A percentile compares a stretch with the other conserved stretches of the same genome.
These are phyloP conservation scores for Trichoderma parareesei DNA, from an alignment of 495 filamentous ascomycete genomes.

Conservation along the genomic window DNA sequence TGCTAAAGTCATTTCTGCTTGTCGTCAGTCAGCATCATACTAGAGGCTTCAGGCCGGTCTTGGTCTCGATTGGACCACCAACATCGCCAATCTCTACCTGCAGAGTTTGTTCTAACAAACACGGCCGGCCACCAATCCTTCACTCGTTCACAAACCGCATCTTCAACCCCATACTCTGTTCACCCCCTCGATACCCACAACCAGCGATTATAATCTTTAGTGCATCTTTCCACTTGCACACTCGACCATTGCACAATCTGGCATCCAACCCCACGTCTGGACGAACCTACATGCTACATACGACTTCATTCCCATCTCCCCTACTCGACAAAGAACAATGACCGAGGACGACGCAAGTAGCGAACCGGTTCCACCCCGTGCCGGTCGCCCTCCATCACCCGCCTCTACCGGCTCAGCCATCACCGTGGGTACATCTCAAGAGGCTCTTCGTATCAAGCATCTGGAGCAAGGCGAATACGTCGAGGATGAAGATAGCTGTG, in stretches of 20 bases:
- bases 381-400: background rate
- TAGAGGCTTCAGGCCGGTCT: background rate
- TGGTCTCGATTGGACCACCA: background rate
- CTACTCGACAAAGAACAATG: background rate
- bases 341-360: conserved; percentile 1
- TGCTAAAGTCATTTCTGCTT: background rate
- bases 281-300: background rate
- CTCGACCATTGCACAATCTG: background rate
- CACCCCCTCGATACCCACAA: background rate
- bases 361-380: background rate
- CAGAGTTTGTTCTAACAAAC: background rate
- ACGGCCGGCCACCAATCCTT: background rate
- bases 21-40: background rate
- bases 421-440: conserved; percentile 4
- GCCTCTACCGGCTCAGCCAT: conserved; percentile 12
- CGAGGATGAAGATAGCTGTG: background rate
- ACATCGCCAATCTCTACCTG: background rate
- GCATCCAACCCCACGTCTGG: background rate
- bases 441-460: background rate
- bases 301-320: background rate
- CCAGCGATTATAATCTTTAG: background rate
- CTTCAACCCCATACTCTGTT: background rate
- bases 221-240: background rate
- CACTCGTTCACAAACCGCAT: background rate
- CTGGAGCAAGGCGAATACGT: conserved; percentile 9